Evolutionary conservation across 371 early-diverging fungal species (phyloP).

Genomic region (Rhizoclosmatium hyalinum): DNA sequence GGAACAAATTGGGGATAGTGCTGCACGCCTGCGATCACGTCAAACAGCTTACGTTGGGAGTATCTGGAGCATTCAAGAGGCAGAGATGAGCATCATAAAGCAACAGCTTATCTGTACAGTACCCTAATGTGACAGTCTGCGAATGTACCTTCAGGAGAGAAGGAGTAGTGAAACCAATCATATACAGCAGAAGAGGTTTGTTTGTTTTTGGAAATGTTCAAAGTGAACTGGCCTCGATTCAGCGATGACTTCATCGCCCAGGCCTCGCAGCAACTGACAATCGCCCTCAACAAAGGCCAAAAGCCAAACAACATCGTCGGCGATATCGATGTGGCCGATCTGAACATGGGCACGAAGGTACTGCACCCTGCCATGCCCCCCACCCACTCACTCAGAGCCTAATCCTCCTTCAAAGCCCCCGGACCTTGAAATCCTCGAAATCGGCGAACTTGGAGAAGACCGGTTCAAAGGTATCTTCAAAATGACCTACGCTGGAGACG

Average conservation of each 20-base stretch:
- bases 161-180: not conserved
- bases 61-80: conserved; percentile 51
- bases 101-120: conserved; percentile 6
- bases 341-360: conserved; percentile 93
- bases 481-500: conserved; percentile 92
- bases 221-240: conserved; percentile 95
- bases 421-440: conserved; percentile 96
- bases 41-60: conserved; percentile 76
- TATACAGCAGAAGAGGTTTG: no score
- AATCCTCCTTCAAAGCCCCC: conserved; percentile 73
- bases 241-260: conserved; percentile 81
- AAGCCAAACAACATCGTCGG: conserved; percentile 91
- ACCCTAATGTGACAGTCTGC: conserved; percentile 24
- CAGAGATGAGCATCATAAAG: not conserved
- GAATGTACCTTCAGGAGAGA: conserved; percentile 9
- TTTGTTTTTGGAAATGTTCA: conserved; percentile 59
- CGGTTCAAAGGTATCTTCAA: conserved; percentile 95
- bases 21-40: conserved; percentile 77
- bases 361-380: conserved; percentile 24
- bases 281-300: conserved; percentile 89
- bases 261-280: conserved; percentile 82
- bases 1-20: conserved; percentile 80
- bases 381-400: not conserved
- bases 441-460: conserved; percentile 91
- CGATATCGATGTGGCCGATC: conserved; percentile 85